phyloP scores from a whole-genome alignment of 306 rosid species.

The Dalbergia cultrata region DNA sequence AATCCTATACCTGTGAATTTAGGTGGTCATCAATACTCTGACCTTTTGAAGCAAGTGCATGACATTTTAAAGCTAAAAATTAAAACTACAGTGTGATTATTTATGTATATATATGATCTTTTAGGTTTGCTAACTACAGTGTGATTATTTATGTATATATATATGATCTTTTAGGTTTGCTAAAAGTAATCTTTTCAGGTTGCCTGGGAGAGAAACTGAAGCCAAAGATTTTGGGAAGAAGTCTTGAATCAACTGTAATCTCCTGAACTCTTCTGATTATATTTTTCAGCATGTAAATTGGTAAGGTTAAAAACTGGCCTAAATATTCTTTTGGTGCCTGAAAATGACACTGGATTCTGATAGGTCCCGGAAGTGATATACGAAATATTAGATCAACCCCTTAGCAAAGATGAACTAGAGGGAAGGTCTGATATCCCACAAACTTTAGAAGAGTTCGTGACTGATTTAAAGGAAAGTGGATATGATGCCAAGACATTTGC shows the following conservation, averaged over 20 bases:
- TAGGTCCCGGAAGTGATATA: slow-evolving; percentile 96
- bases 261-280: slow-evolving; percentile 35
- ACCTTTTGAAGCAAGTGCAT: neutral
- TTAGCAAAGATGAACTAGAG: slow-evolving; percentile 67
- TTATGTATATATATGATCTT: neutral
- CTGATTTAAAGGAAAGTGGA: slow-evolving; percentile 67
- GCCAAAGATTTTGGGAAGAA: slow-evolving; percentile 88
- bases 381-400: slow-evolving; percentile 79
- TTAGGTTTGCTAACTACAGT: slow-evolving; percentile 34
- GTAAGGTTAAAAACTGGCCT: slow-evolving; percentile 18
- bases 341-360: slow-evolving; percentile 46
- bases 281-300: neutral
- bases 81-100: neutral
- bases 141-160: neutral
- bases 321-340: slow-evolving; percentile 37
- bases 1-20: neutral
- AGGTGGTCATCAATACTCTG: neutral
- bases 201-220: slow-evolving; percentile 91
- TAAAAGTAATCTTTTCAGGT: slow-evolving; percentile 60
- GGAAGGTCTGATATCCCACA: slow-evolving; percentile 91
- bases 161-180: slow-evolving; percentile 33
- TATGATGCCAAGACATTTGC: slow-evolving; percentile 84
- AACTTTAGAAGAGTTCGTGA: slow-evolving; percentile 85
- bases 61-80: neutral
- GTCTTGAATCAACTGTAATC: slow-evolving; percentile 74